A percentile compares a stretch with the other conserved stretches of the same genome.
Evolutionary conservation across 805 yeast genomes (phyloP).

Genomic region (Babjeviella inositovora): DNA sequence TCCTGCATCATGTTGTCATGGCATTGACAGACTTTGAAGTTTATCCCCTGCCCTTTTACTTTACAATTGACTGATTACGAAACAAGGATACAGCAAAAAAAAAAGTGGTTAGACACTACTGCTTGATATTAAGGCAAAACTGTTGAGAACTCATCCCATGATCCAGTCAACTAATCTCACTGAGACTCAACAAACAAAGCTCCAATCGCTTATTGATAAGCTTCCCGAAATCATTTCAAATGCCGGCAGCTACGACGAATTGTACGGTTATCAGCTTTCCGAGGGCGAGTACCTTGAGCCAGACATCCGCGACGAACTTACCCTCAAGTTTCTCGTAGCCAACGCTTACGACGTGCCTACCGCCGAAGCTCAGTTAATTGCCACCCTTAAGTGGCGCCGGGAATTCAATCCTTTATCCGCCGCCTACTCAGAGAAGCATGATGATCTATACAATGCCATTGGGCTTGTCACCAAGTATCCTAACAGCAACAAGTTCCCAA

Average conservation of each 20-base stretch:
- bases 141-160: too few relatives aligned
- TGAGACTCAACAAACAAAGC: too few relatives aligned
- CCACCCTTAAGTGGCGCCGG: conserved; percentile 65
- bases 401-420: conserved; percentile 68
- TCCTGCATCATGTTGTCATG: too few relatives aligned
- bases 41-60: too few relatives aligned
- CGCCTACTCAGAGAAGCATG: conserved; percentile 58
- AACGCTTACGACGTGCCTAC: conserved; percentile 34
- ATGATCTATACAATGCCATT: conserved; percentile 34
- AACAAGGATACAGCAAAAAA: too few relatives aligned
- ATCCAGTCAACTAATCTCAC: too few relatives aligned
- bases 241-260: conserved; percentile 54
- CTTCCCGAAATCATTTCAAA: conserved; percentile 21
- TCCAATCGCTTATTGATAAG: conserved; percentile 14
- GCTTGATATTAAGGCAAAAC: too few relatives aligned
- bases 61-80: too few relatives aligned
- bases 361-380: conserved; percentile 30
- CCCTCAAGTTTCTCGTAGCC: conserved; percentile 57
- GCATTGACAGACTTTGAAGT: too few relatives aligned
- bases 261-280: conserved; percentile 66
- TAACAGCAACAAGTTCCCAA: conserved; percentile 16
- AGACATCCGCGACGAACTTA: conserved; percentile 28
- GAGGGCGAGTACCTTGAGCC: conserved; percentile 30
- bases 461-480: conserved; percentile 50
- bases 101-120: too few relatives aligned